Evolutionary conservation across 768 basidiomycete species (phyloP).

Genomic region (Lactarius indigo): DNA sequence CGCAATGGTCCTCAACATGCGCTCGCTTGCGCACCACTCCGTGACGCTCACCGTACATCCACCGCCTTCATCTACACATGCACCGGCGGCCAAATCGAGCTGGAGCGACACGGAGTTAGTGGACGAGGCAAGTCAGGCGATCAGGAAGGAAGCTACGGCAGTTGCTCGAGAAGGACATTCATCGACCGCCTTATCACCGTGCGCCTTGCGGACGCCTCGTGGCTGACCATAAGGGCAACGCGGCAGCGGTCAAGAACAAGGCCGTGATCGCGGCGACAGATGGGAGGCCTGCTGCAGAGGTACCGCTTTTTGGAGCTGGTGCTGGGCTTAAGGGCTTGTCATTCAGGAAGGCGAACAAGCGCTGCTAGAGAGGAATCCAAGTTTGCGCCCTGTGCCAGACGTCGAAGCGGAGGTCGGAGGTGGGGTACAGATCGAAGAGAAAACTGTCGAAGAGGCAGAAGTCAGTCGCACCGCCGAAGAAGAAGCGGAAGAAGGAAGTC

Average conservation of each 20-base stretch:
- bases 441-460: conserved; percentile 35
- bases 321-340: conserved; percentile 45
- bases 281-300: conserved; percentile 32
- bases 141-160: conserved; percentile 57
- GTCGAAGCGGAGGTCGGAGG: conserved; percentile 34
- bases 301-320: conserved; percentile 38
- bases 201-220: conserved; percentile 51
- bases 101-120: conserved; percentile 55
- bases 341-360: conserved; percentile 43
- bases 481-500: conserved; percentile 54
- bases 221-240: conserved; percentile 47
- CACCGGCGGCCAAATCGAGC: conserved; percentile 35
- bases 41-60: conserved; percentile 53
- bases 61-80: conserved; percentile 39
- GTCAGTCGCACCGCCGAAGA: conserved; percentile 48
- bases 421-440: conserved; percentile 19
- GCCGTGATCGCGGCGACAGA: conserved; percentile 20
- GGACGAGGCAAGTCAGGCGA: conserved; percentile 50
- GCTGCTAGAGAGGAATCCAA: conserved; percentile 36
- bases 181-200: conserved; percentile 54
- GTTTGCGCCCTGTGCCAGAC: conserved; percentile 25
- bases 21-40: conserved; percentile 55
- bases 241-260: conserved; percentile 30
- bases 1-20: conserved; percentile 55
- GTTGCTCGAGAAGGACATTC: conserved; percentile 65